Conservation (phyloP, 331 rosid species). For the Pyracantha coccinea region DNA sequence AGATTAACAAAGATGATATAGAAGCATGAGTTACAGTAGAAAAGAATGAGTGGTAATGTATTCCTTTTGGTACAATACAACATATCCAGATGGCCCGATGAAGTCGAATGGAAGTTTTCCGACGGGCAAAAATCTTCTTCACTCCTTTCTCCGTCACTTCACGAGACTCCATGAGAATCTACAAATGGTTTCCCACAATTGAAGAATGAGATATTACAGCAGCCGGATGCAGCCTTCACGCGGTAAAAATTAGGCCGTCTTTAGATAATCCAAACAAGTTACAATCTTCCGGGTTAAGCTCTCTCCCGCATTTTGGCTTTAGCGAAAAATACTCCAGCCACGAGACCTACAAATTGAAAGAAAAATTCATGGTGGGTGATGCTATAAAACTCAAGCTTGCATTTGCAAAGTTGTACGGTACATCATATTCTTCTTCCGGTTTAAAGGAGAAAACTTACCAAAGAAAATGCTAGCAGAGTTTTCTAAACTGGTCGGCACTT, state of each 20-base stretch:
- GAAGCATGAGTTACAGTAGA: background rate
- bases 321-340: conserved; percentile 93
- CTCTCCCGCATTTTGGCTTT: conserved; percentile 86
- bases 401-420: background rate
- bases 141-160: background rate
- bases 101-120: background rate
- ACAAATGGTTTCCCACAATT: background rate
- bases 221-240: background rate
- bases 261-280: background rate
- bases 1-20: background rate
- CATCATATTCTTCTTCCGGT: background rate
- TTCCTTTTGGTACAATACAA: background rate
- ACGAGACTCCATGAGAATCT: background rate
- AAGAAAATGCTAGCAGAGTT: conserved; percentile 86
- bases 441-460: conserved; percentile 43
- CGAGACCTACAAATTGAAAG: conserved; percentile 56
- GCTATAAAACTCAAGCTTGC: conserved; percentile 9
- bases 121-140: background rate
- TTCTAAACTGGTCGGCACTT: conserved; percentile 91
- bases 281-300: conserved; percentile 39
- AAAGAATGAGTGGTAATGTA: background rate
- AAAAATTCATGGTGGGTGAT: background rate
- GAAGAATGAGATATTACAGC: background rate
- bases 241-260: background rate
- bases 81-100: background rate